These are phyloP conservation scores for Artemisia annua DNA, from an alignment of 129 eudicot species.

Conservation along the genomic window DNA sequence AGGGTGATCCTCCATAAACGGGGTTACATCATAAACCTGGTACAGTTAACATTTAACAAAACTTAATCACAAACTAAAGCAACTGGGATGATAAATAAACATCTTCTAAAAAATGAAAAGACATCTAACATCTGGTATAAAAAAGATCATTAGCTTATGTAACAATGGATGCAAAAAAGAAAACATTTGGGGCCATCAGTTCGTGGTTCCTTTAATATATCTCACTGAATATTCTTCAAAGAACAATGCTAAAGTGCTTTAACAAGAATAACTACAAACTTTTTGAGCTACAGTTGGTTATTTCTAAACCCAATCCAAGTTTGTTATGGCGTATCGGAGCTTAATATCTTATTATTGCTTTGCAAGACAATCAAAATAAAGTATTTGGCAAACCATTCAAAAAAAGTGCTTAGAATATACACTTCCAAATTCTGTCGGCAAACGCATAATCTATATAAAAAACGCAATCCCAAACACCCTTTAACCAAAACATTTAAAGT, in stretches of 20 bases:
- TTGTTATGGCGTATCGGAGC: no score
- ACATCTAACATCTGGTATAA: not conserved
- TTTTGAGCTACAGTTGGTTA: no score
- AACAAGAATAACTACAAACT: no score
- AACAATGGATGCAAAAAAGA: not conserved
- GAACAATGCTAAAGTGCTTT: no score
- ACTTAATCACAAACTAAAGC: not conserved
- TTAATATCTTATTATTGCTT: no score
- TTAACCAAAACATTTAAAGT: no score
- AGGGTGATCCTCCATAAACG: conserved; percentile 95
- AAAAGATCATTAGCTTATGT: not conserved
- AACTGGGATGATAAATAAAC: not conserved
- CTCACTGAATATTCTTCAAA: not conserved
- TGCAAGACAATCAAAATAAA: no score
- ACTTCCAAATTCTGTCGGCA: no score
- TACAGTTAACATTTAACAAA: not conserved
- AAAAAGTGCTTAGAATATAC: no score
- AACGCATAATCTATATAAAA: not conserved
- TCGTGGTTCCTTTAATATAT: not conserved
- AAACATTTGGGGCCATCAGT: not conserved
- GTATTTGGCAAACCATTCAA: no score
- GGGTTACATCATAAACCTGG: conserved; percentile 94
- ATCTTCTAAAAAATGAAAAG: no score
- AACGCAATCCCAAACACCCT: not conserved
- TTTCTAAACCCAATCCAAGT: no score